Percentiles rank a stretch among this genome's conserved stretches.
phyloP scores from a whole-genome alignment of 345 rosid genomes.

The Hibiscus syriacus region DNA sequence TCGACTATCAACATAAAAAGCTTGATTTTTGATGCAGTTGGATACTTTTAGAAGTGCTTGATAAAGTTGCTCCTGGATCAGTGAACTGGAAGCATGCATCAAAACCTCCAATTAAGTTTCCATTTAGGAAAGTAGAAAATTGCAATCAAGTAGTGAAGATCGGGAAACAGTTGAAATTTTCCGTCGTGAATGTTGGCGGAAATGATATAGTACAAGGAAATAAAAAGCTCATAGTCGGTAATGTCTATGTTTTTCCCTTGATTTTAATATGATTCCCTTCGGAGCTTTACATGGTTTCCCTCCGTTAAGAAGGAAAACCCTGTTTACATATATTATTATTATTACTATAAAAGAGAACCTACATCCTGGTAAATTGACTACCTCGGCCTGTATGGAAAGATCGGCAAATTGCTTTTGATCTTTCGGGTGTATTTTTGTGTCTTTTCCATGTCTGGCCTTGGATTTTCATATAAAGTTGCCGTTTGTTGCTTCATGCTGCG shows the following conservation, averaged over 20 bases:
- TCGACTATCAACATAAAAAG: too few relatives aligned
- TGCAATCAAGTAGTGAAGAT: slow-evolving; percentile 87
- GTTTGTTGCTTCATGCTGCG: neutral
- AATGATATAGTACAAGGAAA: slow-evolving; percentile 94
- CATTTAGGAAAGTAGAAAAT: slow-evolving; percentile 89
- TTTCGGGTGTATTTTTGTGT: neutral
- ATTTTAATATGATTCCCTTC: neutral
- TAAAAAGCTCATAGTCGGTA: slow-evolving; percentile 93
- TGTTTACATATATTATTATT: too few relatives aligned
- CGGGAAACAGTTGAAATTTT: slow-evolving; percentile 68
- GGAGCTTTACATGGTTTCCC: neutral
- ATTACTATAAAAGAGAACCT: too few relatives aligned
- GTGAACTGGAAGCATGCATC: slow-evolving; percentile 93
- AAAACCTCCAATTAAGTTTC: slow-evolving; percentile 94
- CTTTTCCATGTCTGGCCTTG: too few relatives aligned
- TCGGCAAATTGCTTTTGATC: neutral
- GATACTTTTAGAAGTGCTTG: slow-evolving; percentile 86
- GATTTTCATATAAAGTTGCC: too few relatives aligned
- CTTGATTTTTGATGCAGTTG: slow-evolving; percentile 46
- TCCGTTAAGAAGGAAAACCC: neutral
- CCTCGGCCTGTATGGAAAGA: neutral
- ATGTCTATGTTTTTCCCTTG: neutral
- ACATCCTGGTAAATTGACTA: neutral
- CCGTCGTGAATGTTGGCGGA: slow-evolving; percentile 86
- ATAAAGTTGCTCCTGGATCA: slow-evolving; percentile 70